phyloP scores from a whole-genome alignment of 768 basidiomycete genomes.

The Hypsizygus marmoreus region DNA sequence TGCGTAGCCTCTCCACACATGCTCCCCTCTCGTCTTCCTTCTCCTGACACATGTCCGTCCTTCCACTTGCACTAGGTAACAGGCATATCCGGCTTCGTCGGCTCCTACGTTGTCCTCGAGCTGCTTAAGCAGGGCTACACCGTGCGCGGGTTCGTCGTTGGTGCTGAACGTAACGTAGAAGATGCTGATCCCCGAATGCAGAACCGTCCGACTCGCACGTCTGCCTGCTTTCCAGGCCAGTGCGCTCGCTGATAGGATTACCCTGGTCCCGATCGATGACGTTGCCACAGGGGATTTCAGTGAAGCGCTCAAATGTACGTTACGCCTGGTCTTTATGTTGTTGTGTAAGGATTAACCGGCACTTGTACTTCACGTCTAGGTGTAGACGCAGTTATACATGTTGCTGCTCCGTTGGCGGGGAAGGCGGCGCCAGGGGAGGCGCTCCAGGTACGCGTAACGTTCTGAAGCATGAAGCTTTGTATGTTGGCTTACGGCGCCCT shows the following conservation, averaged over 20 bases:
- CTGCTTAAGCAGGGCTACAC: slow-evolving; percentile 15
- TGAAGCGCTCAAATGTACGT: slow-evolving; percentile 14
- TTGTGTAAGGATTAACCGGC: neutral
- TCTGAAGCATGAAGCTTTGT: neutral
- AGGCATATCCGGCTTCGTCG: slow-evolving; percentile 19
- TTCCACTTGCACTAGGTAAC: slow-evolving; percentile 15
- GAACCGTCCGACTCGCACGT: slow-evolving; percentile 8
- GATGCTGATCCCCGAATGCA: neutral
- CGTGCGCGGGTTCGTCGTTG: slow-evolving; percentile 17
- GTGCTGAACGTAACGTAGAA: neutral
- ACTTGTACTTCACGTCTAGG: slow-evolving; percentile 37
- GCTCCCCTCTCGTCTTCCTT: neutral
- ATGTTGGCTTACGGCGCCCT: too few species aligned
- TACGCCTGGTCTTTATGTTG: neutral
- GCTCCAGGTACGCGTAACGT: neutral
- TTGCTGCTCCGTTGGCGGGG: slow-evolving; percentile 24
- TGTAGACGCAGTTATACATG: slow-evolving; percentile 41
- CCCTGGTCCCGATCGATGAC: slow-evolving; percentile 14
- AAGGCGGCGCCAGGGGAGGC: slow-evolving; percentile 7
- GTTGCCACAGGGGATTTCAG: slow-evolving; percentile 11
- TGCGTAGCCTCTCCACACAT: neutral
- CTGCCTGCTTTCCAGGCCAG: slow-evolving; percentile 5
- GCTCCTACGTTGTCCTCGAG: slow-evolving; percentile 13
- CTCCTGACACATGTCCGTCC: neutral
- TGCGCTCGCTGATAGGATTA: slow-evolving; percentile 1